Conservation (phyloP, 345 rosid genomes). For the Adansonia digitata region DNA sequence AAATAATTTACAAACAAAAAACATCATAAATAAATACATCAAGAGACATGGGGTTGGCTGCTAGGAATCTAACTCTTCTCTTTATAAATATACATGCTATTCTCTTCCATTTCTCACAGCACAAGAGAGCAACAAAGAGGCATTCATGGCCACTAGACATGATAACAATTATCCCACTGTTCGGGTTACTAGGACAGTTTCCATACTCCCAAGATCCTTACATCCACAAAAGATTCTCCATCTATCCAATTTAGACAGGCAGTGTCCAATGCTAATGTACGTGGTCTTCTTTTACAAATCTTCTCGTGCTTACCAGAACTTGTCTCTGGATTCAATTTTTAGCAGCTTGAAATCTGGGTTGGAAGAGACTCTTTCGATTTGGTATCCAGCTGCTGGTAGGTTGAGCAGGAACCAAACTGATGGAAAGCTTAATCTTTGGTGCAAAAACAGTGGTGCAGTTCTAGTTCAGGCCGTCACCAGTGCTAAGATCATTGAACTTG, state of each 20-base stretch:
- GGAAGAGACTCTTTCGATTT: slow-evolving; percentile 49
- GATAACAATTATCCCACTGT: slow-evolving; percentile 15
- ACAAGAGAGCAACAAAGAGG: neutral
- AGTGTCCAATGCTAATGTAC: slow-evolving; percentile 61
- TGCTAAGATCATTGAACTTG: slow-evolving; percentile 46
- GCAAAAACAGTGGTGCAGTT: slow-evolving; percentile 51
- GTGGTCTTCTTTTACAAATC: slow-evolving; percentile 54
- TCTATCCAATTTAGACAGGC: slow-evolving; percentile 62
- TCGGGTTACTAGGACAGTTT: slow-evolving; percentile 22
- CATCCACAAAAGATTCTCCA: slow-evolving; percentile 29
- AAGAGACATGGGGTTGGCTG: neutral
- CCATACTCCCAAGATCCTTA: slow-evolving; percentile 27
- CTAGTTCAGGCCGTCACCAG: slow-evolving; percentile 42
- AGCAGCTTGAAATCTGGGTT: slow-evolving; percentile 42
- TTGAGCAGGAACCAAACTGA: slow-evolving; percentile 34
- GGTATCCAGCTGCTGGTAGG: slow-evolving; percentile 68
- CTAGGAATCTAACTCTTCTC: neutral
- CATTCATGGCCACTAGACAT: slow-evolving; percentile 23
- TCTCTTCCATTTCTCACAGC: slow-evolving; percentile 15
- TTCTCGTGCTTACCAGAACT: slow-evolving; percentile 15
- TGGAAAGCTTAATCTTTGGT: slow-evolving; percentile 49
- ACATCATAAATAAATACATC: neutral
- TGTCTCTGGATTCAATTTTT: slow-evolving; percentile 28
- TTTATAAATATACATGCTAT: neutral
- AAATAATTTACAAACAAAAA: neutral